Conservation (phyloP, 345 rosid species). For the Isatis tinctoria region DNA sequence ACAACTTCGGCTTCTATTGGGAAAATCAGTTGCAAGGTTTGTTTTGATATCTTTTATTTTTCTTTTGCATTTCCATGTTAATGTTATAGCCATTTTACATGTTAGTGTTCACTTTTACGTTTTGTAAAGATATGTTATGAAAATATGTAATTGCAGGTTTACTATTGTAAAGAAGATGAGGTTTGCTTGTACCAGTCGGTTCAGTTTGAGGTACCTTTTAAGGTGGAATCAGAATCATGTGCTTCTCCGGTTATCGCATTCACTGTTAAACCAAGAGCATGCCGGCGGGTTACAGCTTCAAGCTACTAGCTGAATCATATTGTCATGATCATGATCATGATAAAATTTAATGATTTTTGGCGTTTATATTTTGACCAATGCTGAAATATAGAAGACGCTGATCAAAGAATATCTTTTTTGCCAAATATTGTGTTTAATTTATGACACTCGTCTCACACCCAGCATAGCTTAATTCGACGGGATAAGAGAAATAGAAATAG, state of each 20-base stretch:
- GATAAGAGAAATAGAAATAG: no score
- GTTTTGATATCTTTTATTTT: neutral
- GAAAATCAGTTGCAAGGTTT: slow-evolving; percentile 83
- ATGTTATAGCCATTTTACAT: neutral
- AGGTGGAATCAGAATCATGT: slow-evolving; percentile 31
- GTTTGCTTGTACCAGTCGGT: slow-evolving; percentile 87
- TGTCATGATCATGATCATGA: neutral
- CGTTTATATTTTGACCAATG: no score
- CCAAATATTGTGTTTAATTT: no score
- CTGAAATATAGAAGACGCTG: no score
- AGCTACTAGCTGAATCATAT: slow-evolving; percentile 32
- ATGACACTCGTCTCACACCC: no score
- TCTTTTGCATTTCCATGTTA: neutral
- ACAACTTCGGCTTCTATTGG: slow-evolving; percentile 50
- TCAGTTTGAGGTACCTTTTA: slow-evolving; percentile 70
- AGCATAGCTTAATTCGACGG: no score
- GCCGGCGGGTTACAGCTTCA: slow-evolving; percentile 45
- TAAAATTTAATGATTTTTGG: neutral
- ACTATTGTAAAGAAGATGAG: slow-evolving; percentile 93
- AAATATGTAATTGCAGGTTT: slow-evolving; percentile 39
- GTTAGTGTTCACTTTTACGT: neutral
- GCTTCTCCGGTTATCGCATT: slow-evolving; percentile 38
- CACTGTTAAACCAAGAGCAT: slow-evolving; percentile 56
- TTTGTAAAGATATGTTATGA: neutral
- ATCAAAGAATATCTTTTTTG: no score